Percentiles rank a stretch among this genome's conserved stretches.
Conservation (phyloP, 305 asterid genomes). For the Striga hermonthica region DNA sequence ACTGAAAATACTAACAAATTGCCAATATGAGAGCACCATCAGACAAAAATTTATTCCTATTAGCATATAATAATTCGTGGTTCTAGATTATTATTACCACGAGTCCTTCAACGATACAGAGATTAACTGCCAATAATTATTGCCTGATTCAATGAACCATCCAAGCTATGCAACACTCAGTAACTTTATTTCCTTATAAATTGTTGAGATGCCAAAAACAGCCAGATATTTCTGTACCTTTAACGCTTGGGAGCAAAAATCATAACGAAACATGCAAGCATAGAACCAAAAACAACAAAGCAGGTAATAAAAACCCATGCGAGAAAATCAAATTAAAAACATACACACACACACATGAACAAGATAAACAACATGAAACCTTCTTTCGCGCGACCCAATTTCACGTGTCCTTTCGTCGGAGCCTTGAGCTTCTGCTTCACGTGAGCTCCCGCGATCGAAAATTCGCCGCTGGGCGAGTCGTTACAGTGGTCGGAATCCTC, state of each 20-base stretch:
- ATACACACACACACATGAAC: background rate
- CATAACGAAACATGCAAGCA: constrained; percentile 20
- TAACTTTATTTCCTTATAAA: constrained; percentile 6
- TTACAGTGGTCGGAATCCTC: constrained; percentile 52
- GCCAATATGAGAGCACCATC: constrained; percentile 15
- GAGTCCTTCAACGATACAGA: constrained; percentile 18
- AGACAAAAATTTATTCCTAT: constrained; percentile 1
- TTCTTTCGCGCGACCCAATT: constrained; percentile 52
- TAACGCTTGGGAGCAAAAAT: constrained; percentile 3
- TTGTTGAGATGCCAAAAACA: constrained; percentile 21
- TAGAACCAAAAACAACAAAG: constrained; percentile 4
- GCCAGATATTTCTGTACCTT: constrained; percentile 13
- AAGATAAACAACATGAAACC: constrained; percentile 38
- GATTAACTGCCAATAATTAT: constrained; percentile 9
- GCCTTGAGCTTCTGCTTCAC: constrained; percentile 50
- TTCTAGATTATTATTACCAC: background rate
- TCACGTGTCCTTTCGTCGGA: constrained; percentile 43
- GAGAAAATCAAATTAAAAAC: constrained; percentile 21
- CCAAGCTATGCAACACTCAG: constrained; percentile 26
- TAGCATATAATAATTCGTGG: background rate
- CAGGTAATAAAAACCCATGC: background rate
- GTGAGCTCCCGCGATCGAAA: constrained; percentile 41
- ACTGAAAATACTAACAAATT: constrained; percentile 7
- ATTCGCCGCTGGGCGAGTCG: constrained; percentile 50
- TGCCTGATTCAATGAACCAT: constrained; percentile 24